phyloP scores from a whole-genome alignment of 176 grass and related monocot species.

The Pontederia paniculata region DNA sequence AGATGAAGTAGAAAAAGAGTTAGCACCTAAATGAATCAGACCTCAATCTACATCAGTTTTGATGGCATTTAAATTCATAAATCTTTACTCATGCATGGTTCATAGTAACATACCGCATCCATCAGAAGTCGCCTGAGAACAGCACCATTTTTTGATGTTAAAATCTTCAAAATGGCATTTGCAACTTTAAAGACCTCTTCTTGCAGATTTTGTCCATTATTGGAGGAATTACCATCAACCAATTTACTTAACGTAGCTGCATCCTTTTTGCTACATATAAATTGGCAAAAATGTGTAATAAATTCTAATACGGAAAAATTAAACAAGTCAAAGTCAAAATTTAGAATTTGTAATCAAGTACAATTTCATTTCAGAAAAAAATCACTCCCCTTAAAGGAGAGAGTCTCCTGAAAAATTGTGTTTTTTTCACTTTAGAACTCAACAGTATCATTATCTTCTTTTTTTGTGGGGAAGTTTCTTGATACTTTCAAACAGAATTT shows the following conservation, averaged over 20 bases:
- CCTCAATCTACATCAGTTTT: background rate
- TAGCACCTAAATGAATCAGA: too few species aligned
- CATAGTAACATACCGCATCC: slow-evolving; percentile 37
- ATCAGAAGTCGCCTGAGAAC: slow-evolving; percentile 59
- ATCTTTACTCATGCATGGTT: background rate
- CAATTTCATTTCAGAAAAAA: background rate
- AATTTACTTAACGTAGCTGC: slow-evolving; percentile 14
- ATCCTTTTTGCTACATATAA: slow-evolving; percentile 21
- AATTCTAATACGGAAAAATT: background rate
- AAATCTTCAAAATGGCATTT: slow-evolving; percentile 41
- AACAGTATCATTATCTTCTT: too few species aligned
- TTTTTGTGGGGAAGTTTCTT: too few species aligned
- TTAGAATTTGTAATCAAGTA: background rate
- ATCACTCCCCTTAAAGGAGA: too few species aligned
- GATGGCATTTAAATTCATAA: background rate
- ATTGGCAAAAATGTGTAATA: background rate
- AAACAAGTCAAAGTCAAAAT: background rate
- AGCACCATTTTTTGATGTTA: slow-evolving; percentile 37
- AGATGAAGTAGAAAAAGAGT: too few species aligned
- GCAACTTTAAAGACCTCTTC: slow-evolving; percentile 29
- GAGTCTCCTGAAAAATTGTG: too few species aligned
- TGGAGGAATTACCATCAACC: slow-evolving; percentile 20
- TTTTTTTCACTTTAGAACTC: too few species aligned
- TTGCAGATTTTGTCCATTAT: slow-evolving; percentile 8
- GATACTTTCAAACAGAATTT: too few species aligned